Percentiles rank a stretch among this genome's conserved stretches.
phyloP scores from a whole-genome alignment of 1,139 yeast genomes.

The Taphrina pruni region DNA sequence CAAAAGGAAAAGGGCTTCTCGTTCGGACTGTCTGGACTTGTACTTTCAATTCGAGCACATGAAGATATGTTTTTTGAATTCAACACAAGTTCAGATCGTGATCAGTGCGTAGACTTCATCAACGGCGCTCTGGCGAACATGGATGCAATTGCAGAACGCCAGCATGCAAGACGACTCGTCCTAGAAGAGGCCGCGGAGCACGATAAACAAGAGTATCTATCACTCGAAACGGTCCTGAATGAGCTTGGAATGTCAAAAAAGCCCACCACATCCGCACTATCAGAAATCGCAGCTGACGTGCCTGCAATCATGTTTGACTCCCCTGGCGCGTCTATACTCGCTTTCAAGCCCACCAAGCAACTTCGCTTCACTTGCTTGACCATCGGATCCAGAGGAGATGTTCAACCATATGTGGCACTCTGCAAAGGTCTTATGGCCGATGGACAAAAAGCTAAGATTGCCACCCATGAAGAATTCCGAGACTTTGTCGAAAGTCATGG shows the following conservation, averaged over 20 bases:
- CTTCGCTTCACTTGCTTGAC: conserved; percentile 75
- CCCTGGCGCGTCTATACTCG: conserved; percentile 41
- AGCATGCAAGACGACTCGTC: conserved; percentile 1
- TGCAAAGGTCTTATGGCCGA: conserved; percentile 76
- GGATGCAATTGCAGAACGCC: conserved; percentile 9
- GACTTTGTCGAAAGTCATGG: conserved; percentile 75
- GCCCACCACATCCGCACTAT: conserved; percentile 34
- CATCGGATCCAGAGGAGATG: conserved; percentile 95
- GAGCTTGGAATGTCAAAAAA: conserved; percentile 36
- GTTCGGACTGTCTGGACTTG: conserved; percentile 72
- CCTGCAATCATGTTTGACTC: conserved; percentile 46
- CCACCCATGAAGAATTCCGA: conserved; percentile 80
- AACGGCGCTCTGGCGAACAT: conserved; percentile 39
- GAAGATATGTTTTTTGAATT: conserved; percentile 81
- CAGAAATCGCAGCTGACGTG: conserved; percentile 31
- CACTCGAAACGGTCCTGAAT: conserved; percentile 14
- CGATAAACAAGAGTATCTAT: conserved; percentile 49
- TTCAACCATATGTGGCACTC: conserved; percentile 92
- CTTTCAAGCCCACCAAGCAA: conserved; percentile 49
- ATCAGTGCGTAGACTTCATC: conserved; percentile 63
- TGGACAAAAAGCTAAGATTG: conserved; percentile 83
- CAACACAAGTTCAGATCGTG: conserved; percentile 67
- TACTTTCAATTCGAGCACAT: conserved; percentile 69
- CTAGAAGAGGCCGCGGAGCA: conserved; percentile 9
- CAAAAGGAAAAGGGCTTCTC: conserved; percentile 69